A percentile compares a stretch with the other conserved stretches of the same genome.
These are phyloP conservation scores for Ganoderma sp. DNA, from an alignment of 1,284 basidiomycete species.

Conservation along the genomic window DNA sequence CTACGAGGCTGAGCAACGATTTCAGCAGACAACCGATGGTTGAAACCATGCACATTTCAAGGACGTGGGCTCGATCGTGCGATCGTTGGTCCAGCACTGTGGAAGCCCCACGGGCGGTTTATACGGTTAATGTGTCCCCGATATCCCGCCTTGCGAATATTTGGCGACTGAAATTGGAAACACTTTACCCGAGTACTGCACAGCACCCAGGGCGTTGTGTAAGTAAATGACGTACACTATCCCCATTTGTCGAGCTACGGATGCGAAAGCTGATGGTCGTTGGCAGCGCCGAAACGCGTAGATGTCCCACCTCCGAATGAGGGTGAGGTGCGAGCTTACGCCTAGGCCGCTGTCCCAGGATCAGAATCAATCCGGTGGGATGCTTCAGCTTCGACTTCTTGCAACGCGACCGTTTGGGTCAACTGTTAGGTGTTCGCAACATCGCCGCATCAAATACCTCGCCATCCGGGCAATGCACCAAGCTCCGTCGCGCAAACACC, in stretches of 20 bases:
- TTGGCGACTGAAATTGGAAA: background rate
- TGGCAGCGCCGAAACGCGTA: conserved; percentile 23
- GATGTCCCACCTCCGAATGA: conserved; percentile 19
- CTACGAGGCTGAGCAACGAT: background rate
- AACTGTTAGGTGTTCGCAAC: conserved; percentile 12
- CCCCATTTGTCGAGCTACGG: conserved; percentile 11
- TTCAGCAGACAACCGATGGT: background rate
- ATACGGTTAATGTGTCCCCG: background rate
- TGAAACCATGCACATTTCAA: background rate
- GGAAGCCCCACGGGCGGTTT: background rate
- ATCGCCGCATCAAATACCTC: conserved; percentile 1
- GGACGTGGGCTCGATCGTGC: background rate
- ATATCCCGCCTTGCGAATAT: background rate
- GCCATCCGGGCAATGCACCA: conserved; percentile 16
- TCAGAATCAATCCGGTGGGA: conserved; percentile 15
- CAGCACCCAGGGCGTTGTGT: background rate
- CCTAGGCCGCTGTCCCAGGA: conserved; percentile 11
- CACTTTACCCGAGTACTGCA: background rate
- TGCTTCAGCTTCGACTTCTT: background rate
- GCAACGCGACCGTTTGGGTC: background rate
- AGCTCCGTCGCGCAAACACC: conserved; percentile 15
- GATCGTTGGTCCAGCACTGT: background rate
- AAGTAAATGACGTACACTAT: conserved; percentile 7
- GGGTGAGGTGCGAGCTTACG: conserved; percentile 12
- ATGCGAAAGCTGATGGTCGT: conserved; percentile 11